Evolutionary conservation across 2,329 filamentous ascomycete genomes (phyloP).

Genomic region (Blastomyces emzantsi): DNA sequence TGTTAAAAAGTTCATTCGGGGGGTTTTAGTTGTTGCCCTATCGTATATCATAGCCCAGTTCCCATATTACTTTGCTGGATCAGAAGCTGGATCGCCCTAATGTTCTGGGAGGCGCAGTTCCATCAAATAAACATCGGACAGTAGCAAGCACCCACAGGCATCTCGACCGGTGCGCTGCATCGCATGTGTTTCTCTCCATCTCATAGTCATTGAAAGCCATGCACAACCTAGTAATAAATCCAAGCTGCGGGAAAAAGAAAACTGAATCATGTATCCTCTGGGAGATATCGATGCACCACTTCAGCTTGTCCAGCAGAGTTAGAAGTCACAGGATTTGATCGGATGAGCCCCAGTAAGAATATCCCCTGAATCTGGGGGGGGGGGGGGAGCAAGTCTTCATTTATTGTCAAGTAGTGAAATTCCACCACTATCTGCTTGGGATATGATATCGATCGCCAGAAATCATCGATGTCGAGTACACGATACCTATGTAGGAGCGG

Average conservation of each 20-base stretch:
- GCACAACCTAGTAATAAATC: not conserved
- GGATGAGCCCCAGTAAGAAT: not conserved
- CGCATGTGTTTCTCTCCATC: not conserved
- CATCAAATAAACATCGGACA: not conserved
- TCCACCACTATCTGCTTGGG: not conserved
- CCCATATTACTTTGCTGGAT: not conserved
- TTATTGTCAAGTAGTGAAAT: not conserved
- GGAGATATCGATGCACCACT: not conserved
- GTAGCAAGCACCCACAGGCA: too few species aligned
- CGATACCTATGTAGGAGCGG: too few species aligned
- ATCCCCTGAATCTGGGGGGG: not conserved
- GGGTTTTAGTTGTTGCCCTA: too few species aligned
- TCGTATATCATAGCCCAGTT: too few species aligned
- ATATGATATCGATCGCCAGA: not conserved
- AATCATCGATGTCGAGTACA: not conserved
- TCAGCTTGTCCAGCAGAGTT: not conserved
- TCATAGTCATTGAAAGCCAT: not conserved
- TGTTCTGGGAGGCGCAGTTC: not conserved
- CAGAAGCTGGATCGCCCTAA: not conserved
- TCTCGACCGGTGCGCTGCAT: not conserved
- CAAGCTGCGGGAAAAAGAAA: not conserved
- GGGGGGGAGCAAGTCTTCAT: too few species aligned
- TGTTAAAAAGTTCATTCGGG: not conserved
- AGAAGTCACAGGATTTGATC: not conserved
- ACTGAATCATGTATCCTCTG: not conserved